A percentile compares a stretch with the other conserved stretches of the same genome.
phyloP scores from a whole-genome alignment of 148 eudicot genomes.

The Rhododendron kiyosumense region DNA sequence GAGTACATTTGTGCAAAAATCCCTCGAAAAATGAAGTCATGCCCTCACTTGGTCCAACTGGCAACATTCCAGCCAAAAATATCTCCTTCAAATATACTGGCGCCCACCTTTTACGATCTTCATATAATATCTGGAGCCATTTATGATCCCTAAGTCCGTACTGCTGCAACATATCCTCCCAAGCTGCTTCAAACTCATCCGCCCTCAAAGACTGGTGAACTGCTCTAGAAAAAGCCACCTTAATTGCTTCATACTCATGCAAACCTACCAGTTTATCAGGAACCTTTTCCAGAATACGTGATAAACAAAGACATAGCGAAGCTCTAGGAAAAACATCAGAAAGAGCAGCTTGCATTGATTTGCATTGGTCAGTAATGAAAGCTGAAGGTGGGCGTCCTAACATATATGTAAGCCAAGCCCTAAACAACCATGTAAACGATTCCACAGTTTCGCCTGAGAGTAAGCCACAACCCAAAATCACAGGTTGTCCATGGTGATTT shows the following conservation, averaged over 20 bases:
- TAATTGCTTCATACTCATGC: constrained; percentile 20
- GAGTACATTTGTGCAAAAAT: constrained; percentile 15
- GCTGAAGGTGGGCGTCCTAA: constrained; percentile 31
- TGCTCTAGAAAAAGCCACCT: constrained; percentile 17
- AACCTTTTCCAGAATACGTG: constrained; percentile 18
- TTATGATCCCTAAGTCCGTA: constrained; percentile 21
- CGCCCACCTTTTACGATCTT: constrained; percentile 31
- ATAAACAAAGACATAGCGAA: constrained; percentile 20
- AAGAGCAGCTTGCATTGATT: constrained; percentile 28
- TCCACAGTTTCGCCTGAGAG: constrained; percentile 20
- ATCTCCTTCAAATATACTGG: constrained; percentile 32
- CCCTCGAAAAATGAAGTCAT: constrained; percentile 20
- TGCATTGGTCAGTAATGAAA: constrained; percentile 10
- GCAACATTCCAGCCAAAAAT: constrained; percentile 27
- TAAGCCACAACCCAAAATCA: constrained; percentile 32
- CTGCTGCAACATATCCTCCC: constrained; percentile 26
- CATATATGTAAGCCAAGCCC: constrained; percentile 42
- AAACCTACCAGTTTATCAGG: constrained; percentile 13
- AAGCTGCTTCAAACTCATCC: constrained; percentile 35
- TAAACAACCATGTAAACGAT: constrained; percentile 28
- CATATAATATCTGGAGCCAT: constrained; percentile 25
- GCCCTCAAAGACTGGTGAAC: constrained; percentile 19
- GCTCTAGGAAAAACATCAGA: constrained; percentile 36
- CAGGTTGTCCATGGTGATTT: constrained; percentile 33
- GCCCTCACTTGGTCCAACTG: constrained; percentile 11